Percentiles rank a stretch among this genome's conserved stretches.
Evolutionary conservation across 495 filamentous ascomycete genomes (phyloP).

Genomic region (Penicillium ucsense): DNA sequence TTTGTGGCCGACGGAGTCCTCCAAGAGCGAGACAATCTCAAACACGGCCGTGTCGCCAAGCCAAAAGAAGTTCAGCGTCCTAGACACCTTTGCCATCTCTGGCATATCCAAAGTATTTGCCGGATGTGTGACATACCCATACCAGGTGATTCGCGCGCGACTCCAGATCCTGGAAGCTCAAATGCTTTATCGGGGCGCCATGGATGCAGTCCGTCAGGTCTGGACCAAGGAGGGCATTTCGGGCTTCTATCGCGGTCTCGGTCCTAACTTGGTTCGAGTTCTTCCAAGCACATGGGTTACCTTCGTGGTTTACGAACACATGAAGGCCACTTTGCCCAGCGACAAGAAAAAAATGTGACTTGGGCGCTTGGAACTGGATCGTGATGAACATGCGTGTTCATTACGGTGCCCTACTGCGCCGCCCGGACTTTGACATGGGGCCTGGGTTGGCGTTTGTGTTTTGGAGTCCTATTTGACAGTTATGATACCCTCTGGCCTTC

Average conservation of each 20-base stretch:
- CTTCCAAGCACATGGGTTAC: constrained; percentile 93
- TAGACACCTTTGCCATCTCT: constrained; percentile 68
- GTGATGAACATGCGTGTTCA: too few species aligned
- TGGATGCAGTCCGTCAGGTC: constrained; percentile 62
- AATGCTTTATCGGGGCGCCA: constrained; percentile 51
- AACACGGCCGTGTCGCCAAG: constrained; percentile 1
- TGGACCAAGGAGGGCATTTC: constrained; percentile 68
- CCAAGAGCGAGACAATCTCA: not conserved
- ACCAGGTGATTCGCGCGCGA: constrained; percentile 80
- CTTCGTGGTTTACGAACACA: constrained; percentile 97
- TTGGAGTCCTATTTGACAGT: too few species aligned
- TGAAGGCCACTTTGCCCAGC: constrained; percentile 29
- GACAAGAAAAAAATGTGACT: too few species aligned
- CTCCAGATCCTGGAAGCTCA: constrained; percentile 79
- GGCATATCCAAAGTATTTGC: constrained; percentile 81
- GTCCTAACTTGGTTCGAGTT: constrained; percentile 79
- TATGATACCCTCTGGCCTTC: too few species aligned
- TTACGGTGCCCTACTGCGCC: too few species aligned
- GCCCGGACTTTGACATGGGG: too few species aligned
- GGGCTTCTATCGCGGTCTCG: constrained; percentile 89
- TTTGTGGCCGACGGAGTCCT: constrained; percentile 25
- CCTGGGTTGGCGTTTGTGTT: too few species aligned
- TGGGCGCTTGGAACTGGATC: too few species aligned
- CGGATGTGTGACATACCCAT: constrained; percentile 80
- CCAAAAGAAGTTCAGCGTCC: constrained; percentile 47